phyloP scores from a whole-genome alignment of 2,329 filamentous ascomycete species.

The Sporothrix mexicana region DNA sequence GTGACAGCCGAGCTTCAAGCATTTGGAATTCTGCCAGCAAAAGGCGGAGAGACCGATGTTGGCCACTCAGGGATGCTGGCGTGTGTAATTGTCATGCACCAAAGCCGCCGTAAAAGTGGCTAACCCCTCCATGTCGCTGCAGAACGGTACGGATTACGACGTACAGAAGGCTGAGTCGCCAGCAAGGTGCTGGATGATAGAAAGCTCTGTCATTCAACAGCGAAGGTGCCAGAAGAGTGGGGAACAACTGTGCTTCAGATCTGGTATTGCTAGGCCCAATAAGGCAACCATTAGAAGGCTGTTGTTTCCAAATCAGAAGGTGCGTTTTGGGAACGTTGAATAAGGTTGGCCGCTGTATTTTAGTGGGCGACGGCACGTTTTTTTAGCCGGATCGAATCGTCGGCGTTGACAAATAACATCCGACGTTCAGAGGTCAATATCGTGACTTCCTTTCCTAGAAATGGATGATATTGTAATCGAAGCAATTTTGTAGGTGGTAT shows the following conservation, averaged over 20 bases:
- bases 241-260: not conserved
- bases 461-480: conserved; percentile 6
- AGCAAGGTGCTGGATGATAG: not conserved
- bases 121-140: not conserved
- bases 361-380: not conserved
- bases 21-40: conserved; percentile 23
- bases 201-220: not conserved
- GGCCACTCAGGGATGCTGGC: not conserved
- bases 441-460: not conserved
- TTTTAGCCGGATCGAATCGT: not conserved
- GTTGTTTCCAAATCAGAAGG: conserved; percentile 17
- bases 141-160: not conserved
- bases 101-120: too few relatives aligned
- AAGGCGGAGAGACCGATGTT: conserved; percentile 1
- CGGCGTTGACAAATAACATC: conserved; percentile 16
- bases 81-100: not conserved
- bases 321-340: not conserved
- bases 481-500: not conserved
- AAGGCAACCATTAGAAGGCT: not conserved
- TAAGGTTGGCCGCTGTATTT: conserved; percentile 21
- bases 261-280: not conserved
- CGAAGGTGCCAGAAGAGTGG: conserved; percentile 26
- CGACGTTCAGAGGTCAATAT: not conserved
- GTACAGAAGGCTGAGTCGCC: conserved; percentile 20
- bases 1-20: not conserved